Evolutionary conservation across 257 asterid species (phyloP), one percentile per base, ranked within the genome.

Genomic region (Asclepias syriaca): DNA sequence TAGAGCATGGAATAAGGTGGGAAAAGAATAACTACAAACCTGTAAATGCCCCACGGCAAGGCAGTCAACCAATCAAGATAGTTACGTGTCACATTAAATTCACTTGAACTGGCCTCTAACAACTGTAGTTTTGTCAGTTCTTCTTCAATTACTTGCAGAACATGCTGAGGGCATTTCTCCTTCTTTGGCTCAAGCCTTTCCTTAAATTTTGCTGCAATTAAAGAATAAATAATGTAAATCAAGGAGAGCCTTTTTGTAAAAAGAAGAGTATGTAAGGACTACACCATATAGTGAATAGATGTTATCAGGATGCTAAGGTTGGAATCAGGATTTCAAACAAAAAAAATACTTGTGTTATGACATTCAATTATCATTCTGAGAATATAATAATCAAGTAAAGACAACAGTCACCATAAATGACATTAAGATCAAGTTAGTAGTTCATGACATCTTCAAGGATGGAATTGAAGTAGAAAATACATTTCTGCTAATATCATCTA

Each of bases 41-140:
- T 95, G 91, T 88, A 92, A 83, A 88, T 95, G 43, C 99, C 98
- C 98, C 99, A 95, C 34, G 99, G 99, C 85, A 95, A 72, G 4
- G 96, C 96, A 76, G 98, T 95, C 90, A 92, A 88, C 99, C 99
- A 95, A 83, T 95, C 99, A 73, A 95, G 93, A 85, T 95, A 95
- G 81, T 92, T 92, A 74, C 99, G 97, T 49, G 99, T 95, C 37
- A 92, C 99, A 19, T 92, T 95, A 78, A 95, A 95, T 84, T 95
- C 99, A 84, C 99, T 95, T 12, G 99, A 95, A 86, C 99, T 95
- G n/a, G 99, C 96, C 86, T 95, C 99, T 75, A 95, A 66, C 74
- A 92, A 77, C 77, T 90, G 98, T 75, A 92, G 83, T 76, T 95
- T 95, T 56, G 98, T 84, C 73, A 90, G 81, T 79, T 95, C 99